These are phyloP conservation scores for Irpex sp. DNA, from an alignment of 1,284 basidiomycete genomes.

Conservation along the genomic window DNA sequence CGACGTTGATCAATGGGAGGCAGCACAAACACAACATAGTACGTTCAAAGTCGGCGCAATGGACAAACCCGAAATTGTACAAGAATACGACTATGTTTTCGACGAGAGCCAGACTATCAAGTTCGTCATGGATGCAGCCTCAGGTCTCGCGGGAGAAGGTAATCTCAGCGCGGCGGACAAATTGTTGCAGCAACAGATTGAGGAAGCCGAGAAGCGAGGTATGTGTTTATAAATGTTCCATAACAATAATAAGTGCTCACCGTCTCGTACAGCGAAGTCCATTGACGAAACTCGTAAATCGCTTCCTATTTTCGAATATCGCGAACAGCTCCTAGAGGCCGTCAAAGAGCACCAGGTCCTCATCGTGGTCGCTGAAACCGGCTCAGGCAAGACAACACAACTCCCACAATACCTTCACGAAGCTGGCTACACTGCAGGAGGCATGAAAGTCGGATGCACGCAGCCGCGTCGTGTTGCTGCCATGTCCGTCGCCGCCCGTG, in stretches of 20 bases:
- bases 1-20: slow-evolving; percentile 96
- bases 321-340: slow-evolving; percentile 84
- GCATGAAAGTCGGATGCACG: slow-evolving; percentile 93
- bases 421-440: slow-evolving; percentile 89
- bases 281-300: slow-evolving; percentile 92
- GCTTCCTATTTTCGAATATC: slow-evolving; percentile 85
- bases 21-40: slow-evolving; percentile 86
- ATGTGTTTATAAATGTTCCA: slow-evolving; percentile 12
- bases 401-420: slow-evolving; percentile 98
- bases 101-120: slow-evolving; percentile 97
- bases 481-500: slow-evolving; percentile 98
- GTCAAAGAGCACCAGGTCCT: slow-evolving; percentile 90
- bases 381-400: slow-evolving; percentile 98
- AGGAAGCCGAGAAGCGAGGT: slow-evolving; percentile 90
- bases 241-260: slow-evolving; percentile 3
- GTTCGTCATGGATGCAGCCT: slow-evolving; percentile 84
- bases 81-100: slow-evolving; percentile 96
- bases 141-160: slow-evolving; percentile 56
- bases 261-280: slow-evolving; percentile 56
- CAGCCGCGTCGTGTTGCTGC: slow-evolving; percentile 98
- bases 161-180: slow-evolving; percentile 84
- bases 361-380: slow-evolving; percentile 91
- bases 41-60: slow-evolving; percentile 86
- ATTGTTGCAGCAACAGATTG: slow-evolving; percentile 83
- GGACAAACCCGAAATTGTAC: slow-evolving; percentile 79